A percentile compares a stretch with the other conserved stretches of the same genome.
Conservation (phyloP, 352 stramenopile species). For the Plasmopara viticola region DNA sequence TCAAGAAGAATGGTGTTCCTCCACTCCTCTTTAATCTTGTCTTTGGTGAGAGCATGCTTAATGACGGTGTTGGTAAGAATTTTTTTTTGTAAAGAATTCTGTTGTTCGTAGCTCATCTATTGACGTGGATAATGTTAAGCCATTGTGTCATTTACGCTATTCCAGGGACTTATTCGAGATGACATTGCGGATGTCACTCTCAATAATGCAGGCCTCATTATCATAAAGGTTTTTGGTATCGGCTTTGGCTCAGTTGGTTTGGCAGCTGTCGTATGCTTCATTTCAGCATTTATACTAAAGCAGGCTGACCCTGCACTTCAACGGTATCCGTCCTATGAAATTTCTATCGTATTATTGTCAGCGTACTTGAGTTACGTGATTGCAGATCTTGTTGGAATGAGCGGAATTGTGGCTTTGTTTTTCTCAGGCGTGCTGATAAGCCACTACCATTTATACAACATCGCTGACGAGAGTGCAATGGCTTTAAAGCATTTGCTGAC, state of each 20-base stretch:
- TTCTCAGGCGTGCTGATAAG: constrained; percentile 89
- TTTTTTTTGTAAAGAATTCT: constrained; percentile 14
- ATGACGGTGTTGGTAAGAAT: constrained; percentile 84
- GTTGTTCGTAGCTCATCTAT: background rate
- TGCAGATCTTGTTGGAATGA: constrained; percentile 67
- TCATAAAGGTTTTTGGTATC: constrained; percentile 79
- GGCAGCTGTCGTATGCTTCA: constrained; percentile 64
- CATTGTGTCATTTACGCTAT: constrained; percentile 79
- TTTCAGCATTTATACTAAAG: constrained; percentile 77
- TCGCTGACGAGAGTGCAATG: constrained; percentile 67
- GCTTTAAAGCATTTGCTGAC: constrained; percentile 71
- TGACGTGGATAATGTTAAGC: constrained; percentile 25
- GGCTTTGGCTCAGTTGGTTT: constrained; percentile 73
- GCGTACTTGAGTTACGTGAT: constrained; percentile 81
- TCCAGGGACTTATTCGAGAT: constrained; percentile 76
- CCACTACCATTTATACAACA: constrained; percentile 84
- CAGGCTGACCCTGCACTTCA: constrained; percentile 63
- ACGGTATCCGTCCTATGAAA: constrained; percentile 81
- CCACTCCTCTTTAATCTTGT: constrained; percentile 93
- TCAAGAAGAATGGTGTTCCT: constrained; percentile 86
- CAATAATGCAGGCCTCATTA: constrained; percentile 66
- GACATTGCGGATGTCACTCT: constrained; percentile 62
- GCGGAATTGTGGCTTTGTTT: constrained; percentile 92
- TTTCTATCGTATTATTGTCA: constrained; percentile 79
- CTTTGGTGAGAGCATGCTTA: constrained; percentile 94